Conservation (phyloP, 257 asterid genomes). For the Petrea volubilis region DNA sequence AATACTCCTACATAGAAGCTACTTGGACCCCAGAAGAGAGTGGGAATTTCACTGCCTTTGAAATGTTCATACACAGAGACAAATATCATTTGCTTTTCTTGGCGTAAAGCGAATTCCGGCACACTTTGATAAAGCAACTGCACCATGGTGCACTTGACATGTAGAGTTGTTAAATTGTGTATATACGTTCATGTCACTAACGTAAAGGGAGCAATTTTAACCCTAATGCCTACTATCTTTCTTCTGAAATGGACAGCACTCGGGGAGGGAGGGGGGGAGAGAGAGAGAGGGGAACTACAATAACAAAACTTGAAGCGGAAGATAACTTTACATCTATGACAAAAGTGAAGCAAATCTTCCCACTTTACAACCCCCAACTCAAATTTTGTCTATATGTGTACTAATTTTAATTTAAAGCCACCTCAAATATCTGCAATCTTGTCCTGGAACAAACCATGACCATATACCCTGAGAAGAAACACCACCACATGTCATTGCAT, state of each 20-base stretch:
- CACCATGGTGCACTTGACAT: conserved; percentile 12
- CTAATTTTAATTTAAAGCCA: background rate
- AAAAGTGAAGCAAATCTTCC: conserved; percentile 24
- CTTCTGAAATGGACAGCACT: conserved; percentile 27
- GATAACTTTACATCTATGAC: conserved; percentile 29
- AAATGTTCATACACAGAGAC: conserved; percentile 5
- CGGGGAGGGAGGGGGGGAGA: too few relatives aligned
- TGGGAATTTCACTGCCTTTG: background rate
- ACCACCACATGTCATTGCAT: too few relatives aligned
- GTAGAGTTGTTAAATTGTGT: conserved; percentile 19
- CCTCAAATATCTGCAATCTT: conserved; percentile 6
- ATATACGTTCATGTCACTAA: conserved; percentile 22
- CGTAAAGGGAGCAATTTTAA: conserved; percentile 13
- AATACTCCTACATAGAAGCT: too few relatives aligned
- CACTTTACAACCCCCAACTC: conserved; percentile 26
- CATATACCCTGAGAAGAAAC: background rate
- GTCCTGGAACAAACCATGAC: background rate
- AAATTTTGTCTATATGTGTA: background rate
- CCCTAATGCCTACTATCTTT: conserved; percentile 26
- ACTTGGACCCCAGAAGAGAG: background rate
- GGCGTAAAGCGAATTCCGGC: conserved; percentile 18
- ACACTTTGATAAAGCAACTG: conserved; percentile 30
- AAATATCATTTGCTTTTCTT: conserved; percentile 11
- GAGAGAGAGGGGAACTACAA: background rate
- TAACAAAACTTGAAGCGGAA: conserved; percentile 40